Evolutionary conservation across 2,329 filamentous ascomycete genomes (phyloP).

Genomic region (Claviceps pazoutovae): DNA sequence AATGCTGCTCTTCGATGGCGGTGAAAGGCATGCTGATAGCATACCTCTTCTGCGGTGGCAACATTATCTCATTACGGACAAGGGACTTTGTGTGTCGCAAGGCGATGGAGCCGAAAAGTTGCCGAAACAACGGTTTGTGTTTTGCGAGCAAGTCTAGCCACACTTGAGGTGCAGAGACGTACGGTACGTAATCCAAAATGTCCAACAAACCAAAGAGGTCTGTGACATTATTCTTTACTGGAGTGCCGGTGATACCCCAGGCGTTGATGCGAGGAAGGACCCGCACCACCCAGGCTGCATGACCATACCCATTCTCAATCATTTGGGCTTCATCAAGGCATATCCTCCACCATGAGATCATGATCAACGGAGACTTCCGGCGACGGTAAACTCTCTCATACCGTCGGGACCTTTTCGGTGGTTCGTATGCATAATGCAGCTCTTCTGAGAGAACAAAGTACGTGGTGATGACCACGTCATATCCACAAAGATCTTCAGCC

Average conservation of each 20-base stretch:
- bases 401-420: conserved; percentile 54
- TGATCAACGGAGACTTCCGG: conserved; percentile 60
- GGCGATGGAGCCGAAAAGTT: conserved; percentile 57
- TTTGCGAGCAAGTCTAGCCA: conserved; percentile 54
- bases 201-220: conserved; percentile 70
- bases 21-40: conserved; percentile 86
- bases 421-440: conserved; percentile 58
- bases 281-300: conserved; percentile 67
- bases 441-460: conserved; percentile 64
- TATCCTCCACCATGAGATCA: conserved; percentile 79
- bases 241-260: conserved; percentile 84
- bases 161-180: conserved; percentile 45
- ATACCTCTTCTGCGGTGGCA: conserved; percentile 74
- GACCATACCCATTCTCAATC: conserved; percentile 77
- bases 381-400: conserved; percentile 52
- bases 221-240: conserved; percentile 61
- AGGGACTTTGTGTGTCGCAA: conserved; percentile 76
- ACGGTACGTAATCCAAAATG: conserved; percentile 70
- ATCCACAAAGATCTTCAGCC: conserved; percentile 29
- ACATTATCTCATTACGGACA: conserved; percentile 60
- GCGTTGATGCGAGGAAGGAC: conserved; percentile 72
- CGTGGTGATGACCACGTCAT: conserved; percentile 50
- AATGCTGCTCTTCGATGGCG: conserved; percentile 81
- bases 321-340: conserved; percentile 74
- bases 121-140: conserved; percentile 50